Conservation (phyloP, 768 basidiomycete species). For the Megacollybia marginata region DNA sequence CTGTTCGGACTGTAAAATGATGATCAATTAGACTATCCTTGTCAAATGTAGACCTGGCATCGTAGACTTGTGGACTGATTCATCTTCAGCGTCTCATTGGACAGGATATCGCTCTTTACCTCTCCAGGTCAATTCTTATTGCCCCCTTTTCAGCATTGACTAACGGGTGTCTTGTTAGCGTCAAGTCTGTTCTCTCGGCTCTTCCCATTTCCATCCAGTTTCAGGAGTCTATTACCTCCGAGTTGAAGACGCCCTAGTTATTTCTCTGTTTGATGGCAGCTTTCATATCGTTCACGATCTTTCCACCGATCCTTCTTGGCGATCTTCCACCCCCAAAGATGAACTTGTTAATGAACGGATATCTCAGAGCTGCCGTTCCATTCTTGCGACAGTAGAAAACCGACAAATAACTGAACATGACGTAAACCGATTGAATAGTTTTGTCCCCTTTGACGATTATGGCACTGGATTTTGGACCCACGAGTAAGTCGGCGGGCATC, state of each 20-base stretch:
- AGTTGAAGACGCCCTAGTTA: conserved; percentile 42
- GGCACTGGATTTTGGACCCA: conserved; percentile 62
- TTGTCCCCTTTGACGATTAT: conserved; percentile 48
- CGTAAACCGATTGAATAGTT: conserved; percentile 54
- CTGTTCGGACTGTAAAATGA: not conserved
- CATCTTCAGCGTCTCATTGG: conserved; percentile 28
- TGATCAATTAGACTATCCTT: conserved; percentile 31
- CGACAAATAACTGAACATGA: conserved; percentile 33
- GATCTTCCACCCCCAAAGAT: conserved; percentile 14
- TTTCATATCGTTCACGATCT: conserved; percentile 54
- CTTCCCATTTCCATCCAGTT: conserved; percentile 51
- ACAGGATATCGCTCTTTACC: conserved; percentile 38
- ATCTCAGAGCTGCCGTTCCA: conserved; percentile 40
- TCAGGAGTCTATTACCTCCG: conserved; percentile 53
- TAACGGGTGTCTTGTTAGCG: too few species aligned
- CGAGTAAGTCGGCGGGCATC: conserved; percentile 44
- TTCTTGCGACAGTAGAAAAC: conserved; percentile 43
- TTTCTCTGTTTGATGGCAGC: conserved; percentile 65
- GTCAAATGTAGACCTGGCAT: conserved; percentile 53
- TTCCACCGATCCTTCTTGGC: conserved; percentile 38
- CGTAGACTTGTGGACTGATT: conserved; percentile 48
- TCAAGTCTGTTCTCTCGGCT: conserved; percentile 35
- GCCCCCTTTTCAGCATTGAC: too few species aligned
- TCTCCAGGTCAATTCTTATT: conserved; percentile 12
- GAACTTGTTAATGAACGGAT: conserved; percentile 32